phyloP scores from a whole-genome alignment of 2,329 filamentous ascomycete species.

The Clonostachys rosea region DNA sequence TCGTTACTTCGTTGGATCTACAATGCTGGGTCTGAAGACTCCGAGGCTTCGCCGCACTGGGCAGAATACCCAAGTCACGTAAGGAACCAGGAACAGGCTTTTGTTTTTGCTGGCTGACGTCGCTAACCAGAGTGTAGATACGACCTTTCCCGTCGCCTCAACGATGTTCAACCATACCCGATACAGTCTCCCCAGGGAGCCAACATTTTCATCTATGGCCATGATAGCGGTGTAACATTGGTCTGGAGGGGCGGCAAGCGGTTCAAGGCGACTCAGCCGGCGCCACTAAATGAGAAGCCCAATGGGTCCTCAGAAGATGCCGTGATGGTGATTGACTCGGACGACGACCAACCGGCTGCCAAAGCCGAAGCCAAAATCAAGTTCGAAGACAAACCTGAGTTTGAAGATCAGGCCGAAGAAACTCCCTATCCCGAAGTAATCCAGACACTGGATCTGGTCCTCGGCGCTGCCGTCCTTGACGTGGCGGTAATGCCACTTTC shows the following conservation, averaged over 20 bases:
- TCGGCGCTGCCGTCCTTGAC: slow-evolving; percentile 50
- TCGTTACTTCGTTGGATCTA: too few relatives aligned
- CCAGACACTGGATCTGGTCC: slow-evolving; percentile 56
- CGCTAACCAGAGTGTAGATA: slow-evolving; percentile 37
- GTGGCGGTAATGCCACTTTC: slow-evolving; percentile 51
- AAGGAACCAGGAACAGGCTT: slow-evolving; percentile 9
- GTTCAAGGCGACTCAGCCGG: slow-evolving; percentile 43
- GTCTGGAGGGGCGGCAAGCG: slow-evolving; percentile 58
- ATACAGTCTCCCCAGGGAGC: slow-evolving; percentile 59
- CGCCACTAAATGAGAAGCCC: slow-evolving; percentile 32
- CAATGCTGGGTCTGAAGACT: slow-evolving; percentile 7
- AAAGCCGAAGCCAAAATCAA: slow-evolving; percentile 20
- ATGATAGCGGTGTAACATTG: slow-evolving; percentile 57
- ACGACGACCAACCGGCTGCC: slow-evolving; percentile 37
- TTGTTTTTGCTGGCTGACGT: not conserved
- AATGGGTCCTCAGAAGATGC: slow-evolving; percentile 48
- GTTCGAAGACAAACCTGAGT: slow-evolving; percentile 52
- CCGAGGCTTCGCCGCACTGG: slow-evolving; percentile 40
- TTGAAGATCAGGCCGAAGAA: slow-evolving; percentile 48
- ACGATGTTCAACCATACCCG: slow-evolving; percentile 58
- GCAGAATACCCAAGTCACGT: slow-evolving; percentile 45
- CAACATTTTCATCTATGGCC: slow-evolving; percentile 57
- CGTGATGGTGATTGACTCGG: slow-evolving; percentile 60
- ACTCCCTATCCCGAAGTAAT: slow-evolving; percentile 48
- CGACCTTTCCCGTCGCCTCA: slow-evolving; percentile 50